These are phyloP conservation scores for Candida taoyuanica DNA, from an alignment of 805 yeast genomes.

Conservation along the genomic window DNA sequence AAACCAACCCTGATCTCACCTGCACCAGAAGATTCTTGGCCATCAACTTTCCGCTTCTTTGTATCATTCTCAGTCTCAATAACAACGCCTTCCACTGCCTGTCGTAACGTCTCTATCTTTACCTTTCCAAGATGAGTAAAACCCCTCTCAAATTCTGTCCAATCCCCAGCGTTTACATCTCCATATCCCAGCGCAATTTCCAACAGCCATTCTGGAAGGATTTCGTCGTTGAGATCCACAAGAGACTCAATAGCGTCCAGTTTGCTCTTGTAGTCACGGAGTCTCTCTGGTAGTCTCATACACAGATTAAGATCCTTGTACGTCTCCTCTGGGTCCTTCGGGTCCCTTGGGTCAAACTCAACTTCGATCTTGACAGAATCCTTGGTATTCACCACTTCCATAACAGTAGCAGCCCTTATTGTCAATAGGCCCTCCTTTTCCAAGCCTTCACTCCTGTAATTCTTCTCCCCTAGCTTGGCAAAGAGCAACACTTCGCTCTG, in stretches of 20 bases:
- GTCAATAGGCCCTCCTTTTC: no score
- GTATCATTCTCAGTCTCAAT: neutral
- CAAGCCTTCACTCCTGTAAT: no score
- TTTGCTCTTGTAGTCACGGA: neutral
- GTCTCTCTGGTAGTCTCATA: slow-evolving; percentile 19
- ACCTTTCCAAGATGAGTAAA: neutral
- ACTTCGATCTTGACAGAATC: no score
- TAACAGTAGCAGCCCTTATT: no score
- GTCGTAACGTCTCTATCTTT: neutral
- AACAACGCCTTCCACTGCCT: slow-evolving; percentile 2
- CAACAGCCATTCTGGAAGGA: slow-evolving; percentile 33
- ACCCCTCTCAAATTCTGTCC: neutral
- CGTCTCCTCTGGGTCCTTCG: no score
- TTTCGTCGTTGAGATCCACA: slow-evolving; percentile 4
- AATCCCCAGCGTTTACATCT: slow-evolving; percentile 7
- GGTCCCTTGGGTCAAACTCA: no score
- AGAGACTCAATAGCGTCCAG: slow-evolving; percentile 6
- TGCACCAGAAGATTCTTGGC: neutral
- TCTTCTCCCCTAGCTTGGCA: no score
- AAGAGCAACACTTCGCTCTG: no score
- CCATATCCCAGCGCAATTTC: slow-evolving; percentile 33
- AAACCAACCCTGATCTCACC: neutral
- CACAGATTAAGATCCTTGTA: slow-evolving; percentile 23
- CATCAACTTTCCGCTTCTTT: slow-evolving; percentile 11
- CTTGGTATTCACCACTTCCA: no score